These are phyloP conservation scores for Pistacia vera DNA, from an alignment of 345 rosid species.

Conservation along the genomic window DNA sequence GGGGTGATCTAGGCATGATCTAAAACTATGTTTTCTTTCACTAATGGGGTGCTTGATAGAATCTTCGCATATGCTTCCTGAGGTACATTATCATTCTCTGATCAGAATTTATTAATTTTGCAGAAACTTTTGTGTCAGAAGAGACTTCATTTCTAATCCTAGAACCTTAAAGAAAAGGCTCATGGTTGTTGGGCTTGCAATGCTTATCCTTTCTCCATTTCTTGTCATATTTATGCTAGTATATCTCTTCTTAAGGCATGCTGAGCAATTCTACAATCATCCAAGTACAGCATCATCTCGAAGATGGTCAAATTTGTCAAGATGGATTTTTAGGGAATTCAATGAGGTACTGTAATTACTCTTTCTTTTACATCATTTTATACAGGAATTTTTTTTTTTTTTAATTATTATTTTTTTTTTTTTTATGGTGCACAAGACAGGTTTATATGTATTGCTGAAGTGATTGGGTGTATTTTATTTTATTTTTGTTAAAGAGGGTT, in stretches of 20 bases:
- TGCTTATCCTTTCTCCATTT: constrained; percentile 92
- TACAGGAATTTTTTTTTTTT: not conserved
- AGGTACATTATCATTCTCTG: constrained; percentile 30
- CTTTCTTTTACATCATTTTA: not conserved
- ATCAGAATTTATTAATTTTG: constrained; percentile 33
- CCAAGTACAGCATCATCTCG: constrained; percentile 96
- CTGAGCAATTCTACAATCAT: constrained; percentile 96
- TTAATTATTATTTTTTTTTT: not conserved
- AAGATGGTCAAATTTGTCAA: constrained; percentile 98
- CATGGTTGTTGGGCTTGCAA: constrained; percentile 82
- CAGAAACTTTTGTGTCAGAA: constrained; percentile 88
- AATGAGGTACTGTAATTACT: constrained; percentile 67
- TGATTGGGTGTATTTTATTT: not conserved
- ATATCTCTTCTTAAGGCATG: constrained; percentile 93
- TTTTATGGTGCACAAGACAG: not conserved
- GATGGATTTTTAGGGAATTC: constrained; percentile 95
- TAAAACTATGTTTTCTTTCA: not conserved
- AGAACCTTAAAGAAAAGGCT: constrained; percentile 77
- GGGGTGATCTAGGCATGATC: not conserved
- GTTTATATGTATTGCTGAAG: constrained; percentile 1
- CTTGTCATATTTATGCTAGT: constrained; percentile 97
- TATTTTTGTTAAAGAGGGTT: not conserved
- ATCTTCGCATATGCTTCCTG: constrained; percentile 9
- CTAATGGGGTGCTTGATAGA: constrained; percentile 8
- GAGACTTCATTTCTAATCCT: constrained; percentile 90